Conservation (phyloP, 768 basidiomycete genomes). For the Termitomyces sp. region DNA sequence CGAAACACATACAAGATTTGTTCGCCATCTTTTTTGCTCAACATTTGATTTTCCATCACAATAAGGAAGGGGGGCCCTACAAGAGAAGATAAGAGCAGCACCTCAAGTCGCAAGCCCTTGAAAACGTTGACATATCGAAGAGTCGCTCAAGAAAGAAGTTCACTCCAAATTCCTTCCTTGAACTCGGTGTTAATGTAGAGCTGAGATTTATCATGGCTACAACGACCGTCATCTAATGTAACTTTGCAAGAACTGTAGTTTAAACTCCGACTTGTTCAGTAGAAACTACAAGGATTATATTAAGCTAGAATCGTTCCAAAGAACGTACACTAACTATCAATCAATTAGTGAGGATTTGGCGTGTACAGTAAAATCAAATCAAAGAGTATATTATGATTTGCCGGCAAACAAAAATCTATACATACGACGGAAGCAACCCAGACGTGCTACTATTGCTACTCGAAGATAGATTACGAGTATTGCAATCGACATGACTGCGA, state of each 20-base stretch:
- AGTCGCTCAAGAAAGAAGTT: background rate
- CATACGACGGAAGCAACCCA: slow-evolving; percentile 1
- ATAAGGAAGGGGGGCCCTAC: background rate
- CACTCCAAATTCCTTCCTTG: background rate
- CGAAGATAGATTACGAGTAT: background rate
- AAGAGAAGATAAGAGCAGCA: too few relatives aligned
- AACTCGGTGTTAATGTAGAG: background rate
- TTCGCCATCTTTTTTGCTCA: background rate
- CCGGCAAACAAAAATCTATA: background rate
- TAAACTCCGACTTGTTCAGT: background rate
- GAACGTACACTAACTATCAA: background rate
- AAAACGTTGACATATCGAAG: too few relatives aligned
- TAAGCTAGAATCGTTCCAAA: background rate
- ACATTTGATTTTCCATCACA: background rate
- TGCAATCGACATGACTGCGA: background rate
- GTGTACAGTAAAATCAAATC: background rate
- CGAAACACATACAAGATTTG: background rate
- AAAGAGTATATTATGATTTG: background rate
- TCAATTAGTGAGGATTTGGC: background rate
- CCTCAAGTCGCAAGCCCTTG: background rate
- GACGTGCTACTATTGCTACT: background rate
- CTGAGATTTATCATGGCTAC: background rate
- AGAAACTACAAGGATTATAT: background rate
- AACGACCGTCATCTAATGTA: background rate
- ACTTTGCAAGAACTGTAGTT: background rate